Evolutionary conservation across 495 filamentous ascomycete species (phyloP).

Genomic region (Jackrogersella minutella): DNA sequence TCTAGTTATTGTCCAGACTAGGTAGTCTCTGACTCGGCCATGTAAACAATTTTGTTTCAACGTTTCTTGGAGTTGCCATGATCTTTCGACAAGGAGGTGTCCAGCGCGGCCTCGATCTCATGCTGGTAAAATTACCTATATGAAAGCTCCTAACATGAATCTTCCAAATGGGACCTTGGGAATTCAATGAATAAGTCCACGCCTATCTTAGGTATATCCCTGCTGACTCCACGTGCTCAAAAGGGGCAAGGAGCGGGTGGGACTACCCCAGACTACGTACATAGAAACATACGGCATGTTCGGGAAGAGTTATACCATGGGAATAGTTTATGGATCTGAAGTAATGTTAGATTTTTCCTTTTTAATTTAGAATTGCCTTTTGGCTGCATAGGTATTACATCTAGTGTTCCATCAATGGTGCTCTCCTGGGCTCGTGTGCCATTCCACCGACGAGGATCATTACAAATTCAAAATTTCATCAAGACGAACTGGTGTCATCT

Average conservation of each 20-base stretch:
- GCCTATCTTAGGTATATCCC: background rate
- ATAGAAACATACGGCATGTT: too few species aligned
- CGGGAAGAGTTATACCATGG: background rate
- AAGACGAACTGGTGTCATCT: too few species aligned
- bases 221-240: background rate
- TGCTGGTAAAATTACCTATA: background rate
- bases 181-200: too few species aligned
- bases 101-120: background rate
- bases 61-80: background rate
- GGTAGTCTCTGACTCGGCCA: background rate
- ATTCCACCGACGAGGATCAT: too few species aligned
- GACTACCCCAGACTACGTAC: constrained; percentile 6
- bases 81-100: background rate
- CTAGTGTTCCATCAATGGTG: too few species aligned
- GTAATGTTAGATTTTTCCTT: background rate
- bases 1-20: background rate
- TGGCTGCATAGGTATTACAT: background rate
- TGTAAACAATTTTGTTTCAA: background rate
- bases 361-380: background rate
- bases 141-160: background rate
- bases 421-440: too few species aligned
- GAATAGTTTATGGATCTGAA: background rate
- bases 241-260: background rate
- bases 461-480: too few species aligned
- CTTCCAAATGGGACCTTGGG: too few species aligned